Base-by-base conservation (phyloP, 495 filamentous ascomycete genomes). In the Penicillium daleae region DNA sequence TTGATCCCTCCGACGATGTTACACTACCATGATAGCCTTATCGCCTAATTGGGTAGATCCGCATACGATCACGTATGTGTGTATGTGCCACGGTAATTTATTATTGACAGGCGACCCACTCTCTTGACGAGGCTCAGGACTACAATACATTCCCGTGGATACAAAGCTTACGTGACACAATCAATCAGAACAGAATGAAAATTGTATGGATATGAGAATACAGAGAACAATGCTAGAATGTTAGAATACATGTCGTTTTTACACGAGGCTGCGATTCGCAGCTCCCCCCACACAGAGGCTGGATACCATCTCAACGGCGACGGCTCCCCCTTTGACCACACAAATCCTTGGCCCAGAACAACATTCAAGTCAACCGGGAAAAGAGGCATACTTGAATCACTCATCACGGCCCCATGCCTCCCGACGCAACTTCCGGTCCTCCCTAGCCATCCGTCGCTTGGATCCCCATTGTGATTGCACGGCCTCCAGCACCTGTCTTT, bases 391-490 rank as follows among this genome's bases (percentile, higher is more conserved):
- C 54, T 48, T 48, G 26, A 48, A 50, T 76, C 66, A 82, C 62
- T 79, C 73, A 63, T 84, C 81, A 52, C 73, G 78, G 51, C 73
- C 77, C 82, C 82, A 85, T 19, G 87, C 71, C 60, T 85, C 85
- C 75, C 80, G 83, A 70, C 93, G 85, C 78, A 87, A 84, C 71
- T 79, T 69, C 68, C 89, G 76, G 71, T 96, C 93, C 75, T 91
- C 90, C 61, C 88, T 83, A 40, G 93, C 93, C 74, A 82, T 82
- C 62, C 82, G 82, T 72, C 87, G 83, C 71, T 85, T 85, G 15
- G 83, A 77, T 37, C 92, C 92, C 92, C 92, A 97, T 70, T 83
- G 82, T 55, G 81, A 86, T 78, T 87, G 87, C 26, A 87, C 79
- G 17, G 80, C 83, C 67, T 89, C 87, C 65, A 87, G 60, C 51